Base-by-base conservation (phyloP, 257 asterid species). In the Solanum rostratum region DNA sequence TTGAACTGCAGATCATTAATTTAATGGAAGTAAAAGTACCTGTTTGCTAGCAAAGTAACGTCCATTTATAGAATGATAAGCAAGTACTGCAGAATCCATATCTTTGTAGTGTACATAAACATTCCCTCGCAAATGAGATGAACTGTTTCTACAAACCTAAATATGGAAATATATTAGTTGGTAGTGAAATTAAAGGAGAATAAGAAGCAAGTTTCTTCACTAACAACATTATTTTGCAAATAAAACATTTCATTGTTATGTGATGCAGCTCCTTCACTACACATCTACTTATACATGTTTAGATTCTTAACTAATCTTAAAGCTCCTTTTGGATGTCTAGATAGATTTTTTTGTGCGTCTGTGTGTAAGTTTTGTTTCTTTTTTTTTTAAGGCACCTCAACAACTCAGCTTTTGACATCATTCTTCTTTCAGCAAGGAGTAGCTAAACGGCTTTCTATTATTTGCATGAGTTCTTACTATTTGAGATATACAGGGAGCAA, bases 11-110 rank as follows among this genome's bases (percentile, higher is more conserved):
- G 29, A 50, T 10, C 63, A 50, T 50, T 50, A 49, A 50, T 52
- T 78, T 82, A 46, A 33, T 52, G 88, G 88, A 85, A 85, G 83
- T 69, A 49, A 85, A 65, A 30, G 30, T 88, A 96, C 99, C 98
- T 90, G 97, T 88, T 96, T 96, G 80, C 97, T 94, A 70, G 98
- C 99, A 86, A 92, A 96, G 91, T 91, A 96, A 85, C 99, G 99
- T 45, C 97, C 98, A 80, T 94, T 96, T 86, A 88, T 89, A 82
- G 96, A 90, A 69, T 85, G 89, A 87, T 90, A 91, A 85, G 99
- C 96, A 90, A 87, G 87, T 88, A 91, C 91, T n/a, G 98, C 96
- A 84, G 97, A 92, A 85, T 95, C 98, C 90, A 95, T 87, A 76
- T 92, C 90, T 80, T 88, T 91, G 86, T 90, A 96, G 87, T 96